Conservation (phyloP, 371 early-diverging fungal species). For the Mucor sp. region DNA sequence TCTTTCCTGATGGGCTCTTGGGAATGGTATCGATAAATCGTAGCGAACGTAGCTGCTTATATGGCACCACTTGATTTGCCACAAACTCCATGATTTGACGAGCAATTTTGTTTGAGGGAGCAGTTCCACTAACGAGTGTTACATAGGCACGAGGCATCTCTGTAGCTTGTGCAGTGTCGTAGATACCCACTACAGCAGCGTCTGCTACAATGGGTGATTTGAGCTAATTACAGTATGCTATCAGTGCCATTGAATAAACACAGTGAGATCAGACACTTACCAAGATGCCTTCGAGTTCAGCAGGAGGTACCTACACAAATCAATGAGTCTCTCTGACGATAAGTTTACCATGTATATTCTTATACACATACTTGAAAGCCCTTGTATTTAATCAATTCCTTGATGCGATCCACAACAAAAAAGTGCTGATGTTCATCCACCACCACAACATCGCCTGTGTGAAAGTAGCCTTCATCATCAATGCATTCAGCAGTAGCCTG, state of each 20-base stretch:
- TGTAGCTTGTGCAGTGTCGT: conserved; percentile 53
- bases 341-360: background rate
- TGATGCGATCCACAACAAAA: conserved; percentile 70
- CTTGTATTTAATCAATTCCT: conserved; percentile 78
- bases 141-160: conserved; percentile 75
- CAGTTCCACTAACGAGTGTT: conserved; percentile 38
- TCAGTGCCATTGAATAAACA: background rate
- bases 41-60: conserved; percentile 77
- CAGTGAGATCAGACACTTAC: background rate
- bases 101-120: conserved; percentile 13
- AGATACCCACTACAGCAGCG: conserved; percentile 67
- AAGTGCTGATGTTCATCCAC: conserved; percentile 61
- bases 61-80: conserved; percentile 57
- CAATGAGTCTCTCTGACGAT: background rate
- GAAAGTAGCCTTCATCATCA: conserved; percentile 67
- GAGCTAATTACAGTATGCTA: background rate
- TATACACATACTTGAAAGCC: conserved; percentile 58
- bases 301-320: conserved; percentile 11
- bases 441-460: conserved; percentile 82
- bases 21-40: conserved; percentile 69
- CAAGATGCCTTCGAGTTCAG: conserved; percentile 17
- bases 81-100: conserved; percentile 57
- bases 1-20: conserved; percentile 77
- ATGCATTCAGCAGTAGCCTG: conserved; percentile 67
- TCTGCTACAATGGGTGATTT: conserved; percentile 68